Conservation (phyloP, 2,329 filamentous ascomycete species). For the Pseudopyrenochaeta lycopersici region DNA sequence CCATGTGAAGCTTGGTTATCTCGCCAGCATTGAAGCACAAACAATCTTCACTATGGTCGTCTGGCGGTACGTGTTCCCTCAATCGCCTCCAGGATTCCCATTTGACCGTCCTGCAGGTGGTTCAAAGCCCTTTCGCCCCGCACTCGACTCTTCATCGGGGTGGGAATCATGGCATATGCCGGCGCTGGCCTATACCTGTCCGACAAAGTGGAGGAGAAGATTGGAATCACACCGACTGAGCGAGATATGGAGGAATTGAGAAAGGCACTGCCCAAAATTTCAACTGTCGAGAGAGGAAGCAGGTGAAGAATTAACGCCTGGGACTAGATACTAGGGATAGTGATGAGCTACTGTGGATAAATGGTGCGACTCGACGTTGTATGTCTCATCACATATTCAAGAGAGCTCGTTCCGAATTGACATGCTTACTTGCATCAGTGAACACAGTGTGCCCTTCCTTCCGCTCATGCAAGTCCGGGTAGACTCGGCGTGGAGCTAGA, state of each 20-base stretch:
- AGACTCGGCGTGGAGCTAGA: too few relatives aligned
- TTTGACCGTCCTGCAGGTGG: slow-evolving; percentile 34
- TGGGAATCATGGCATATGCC: slow-evolving; percentile 80
- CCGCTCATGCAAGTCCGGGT: too few relatives aligned
- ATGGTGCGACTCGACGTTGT: background rate
- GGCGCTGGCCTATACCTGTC: slow-evolving; percentile 75
- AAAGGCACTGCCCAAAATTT: slow-evolving; percentile 69
- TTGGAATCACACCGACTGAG: slow-evolving; percentile 76
- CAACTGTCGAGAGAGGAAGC: slow-evolving; percentile 31
- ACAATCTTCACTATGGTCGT: slow-evolving; percentile 39
- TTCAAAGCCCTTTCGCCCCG: slow-evolving; percentile 77
- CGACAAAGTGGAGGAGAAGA: slow-evolving; percentile 75
- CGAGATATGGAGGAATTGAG: slow-evolving; percentile 75
- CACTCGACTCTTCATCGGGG: slow-evolving; percentile 75
- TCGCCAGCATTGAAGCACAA: slow-evolving; percentile 1
- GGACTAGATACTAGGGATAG: background rate
- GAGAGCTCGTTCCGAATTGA: too few relatives aligned
- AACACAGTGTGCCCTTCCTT: too few relatives aligned
- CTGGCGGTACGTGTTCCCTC: slow-evolving; percentile 43
- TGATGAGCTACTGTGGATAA: background rate
- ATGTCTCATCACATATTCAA: too few relatives aligned
- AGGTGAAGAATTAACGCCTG: slow-evolving; percentile 5
- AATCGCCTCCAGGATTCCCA: background rate
- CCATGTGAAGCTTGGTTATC: slow-evolving; percentile 11
- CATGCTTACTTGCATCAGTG: too few relatives aligned